A percentile compares a stretch with the other conserved stretches of the same genome.
Evolutionary conservation across 2,329 filamentous ascomycete genomes (phyloP).

Genomic region (Penicillium sp.): DNA sequence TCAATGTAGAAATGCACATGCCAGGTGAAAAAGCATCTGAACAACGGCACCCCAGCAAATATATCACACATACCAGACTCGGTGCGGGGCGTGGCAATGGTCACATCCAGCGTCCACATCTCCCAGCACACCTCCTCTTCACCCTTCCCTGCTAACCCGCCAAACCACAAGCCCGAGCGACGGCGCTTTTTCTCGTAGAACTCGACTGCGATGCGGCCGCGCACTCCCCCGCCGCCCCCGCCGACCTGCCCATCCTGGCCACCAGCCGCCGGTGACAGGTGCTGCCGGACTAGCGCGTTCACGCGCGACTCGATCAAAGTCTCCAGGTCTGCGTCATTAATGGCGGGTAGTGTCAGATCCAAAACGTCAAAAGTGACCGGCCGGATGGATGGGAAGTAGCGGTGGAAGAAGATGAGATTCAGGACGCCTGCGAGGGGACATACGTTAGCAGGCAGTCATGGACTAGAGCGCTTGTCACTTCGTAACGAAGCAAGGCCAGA

Average conservation of each 20-base stretch:
- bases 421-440: constrained; percentile 68
- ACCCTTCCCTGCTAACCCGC: constrained; percentile 56
- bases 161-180: constrained; percentile 73
- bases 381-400: constrained; percentile 85
- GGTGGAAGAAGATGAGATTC: constrained; percentile 98
- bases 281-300: constrained; percentile 73
- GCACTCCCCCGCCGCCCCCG: constrained; percentile 57
- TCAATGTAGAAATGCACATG: background rate
- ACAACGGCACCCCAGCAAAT: background rate
- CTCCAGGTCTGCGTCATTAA: constrained; percentile 87
- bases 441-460: background rate
- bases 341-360: constrained; percentile 84
- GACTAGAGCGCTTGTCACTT: background rate
- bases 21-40: background rate
- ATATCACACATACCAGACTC: constrained; percentile 69
- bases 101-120: constrained; percentile 90
- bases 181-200: constrained; percentile 92
- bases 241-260: constrained; percentile 40
- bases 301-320: constrained; percentile 90
- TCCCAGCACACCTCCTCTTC: constrained; percentile 98
- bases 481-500: background rate
- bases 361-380: constrained; percentile 86
- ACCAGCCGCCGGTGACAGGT: constrained; percentile 63
- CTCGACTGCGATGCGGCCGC: constrained; percentile 80
- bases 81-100: constrained; percentile 84